phyloP scores from a whole-genome alignment of 768 basidiomycete species.

The Pisolithus albus region DNA sequence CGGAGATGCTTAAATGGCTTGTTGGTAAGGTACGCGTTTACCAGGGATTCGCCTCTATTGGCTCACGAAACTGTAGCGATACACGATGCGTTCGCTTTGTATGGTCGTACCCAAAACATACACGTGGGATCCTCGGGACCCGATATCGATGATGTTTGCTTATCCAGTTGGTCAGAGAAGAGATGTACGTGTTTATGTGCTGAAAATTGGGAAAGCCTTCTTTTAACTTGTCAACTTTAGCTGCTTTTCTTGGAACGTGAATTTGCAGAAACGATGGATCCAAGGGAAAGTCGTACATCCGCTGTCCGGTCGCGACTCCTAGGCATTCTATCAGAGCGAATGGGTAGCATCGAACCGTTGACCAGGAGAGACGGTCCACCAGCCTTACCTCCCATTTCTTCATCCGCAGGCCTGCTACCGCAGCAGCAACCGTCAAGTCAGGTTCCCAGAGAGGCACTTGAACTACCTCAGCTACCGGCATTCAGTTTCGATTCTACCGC shows the following conservation, averaged over 20 bases:
- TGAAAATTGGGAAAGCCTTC: background rate
- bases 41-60: background rate
- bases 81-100: slow-evolving; percentile 82
- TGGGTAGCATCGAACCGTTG: slow-evolving; percentile 37
- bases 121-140: slow-evolving; percentile 85
- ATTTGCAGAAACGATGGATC: slow-evolving; percentile 69
- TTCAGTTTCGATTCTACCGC: slow-evolving; percentile 39
- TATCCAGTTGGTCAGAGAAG: slow-evolving; percentile 83
- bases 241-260: slow-evolving; percentile 85
- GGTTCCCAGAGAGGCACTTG: slow-evolving; percentile 5
- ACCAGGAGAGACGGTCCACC: slow-evolving; percentile 7
- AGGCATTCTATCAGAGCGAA: slow-evolving; percentile 55
- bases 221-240: slow-evolving; percentile 33
- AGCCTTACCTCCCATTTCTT: slow-evolving; percentile 14
- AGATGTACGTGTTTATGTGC: slow-evolving; percentile 51
- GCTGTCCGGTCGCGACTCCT: slow-evolving; percentile 56
- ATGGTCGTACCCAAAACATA: slow-evolving; percentile 83
- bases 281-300: slow-evolving; percentile 71
- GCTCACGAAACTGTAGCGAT: slow-evolving; percentile 42
- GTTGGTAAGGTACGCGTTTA: slow-evolving; percentile 52
- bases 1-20: slow-evolving; percentile 88
- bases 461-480: slow-evolving; percentile 51
- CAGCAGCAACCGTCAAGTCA: slow-evolving; percentile 22
- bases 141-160: slow-evolving; percentile 82
- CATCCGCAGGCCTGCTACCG: slow-evolving; percentile 8